These are phyloP conservation scores for Penstemon barbatus DNA, from an alignment of 257 asterid genomes.

Conservation along the genomic window DNA sequence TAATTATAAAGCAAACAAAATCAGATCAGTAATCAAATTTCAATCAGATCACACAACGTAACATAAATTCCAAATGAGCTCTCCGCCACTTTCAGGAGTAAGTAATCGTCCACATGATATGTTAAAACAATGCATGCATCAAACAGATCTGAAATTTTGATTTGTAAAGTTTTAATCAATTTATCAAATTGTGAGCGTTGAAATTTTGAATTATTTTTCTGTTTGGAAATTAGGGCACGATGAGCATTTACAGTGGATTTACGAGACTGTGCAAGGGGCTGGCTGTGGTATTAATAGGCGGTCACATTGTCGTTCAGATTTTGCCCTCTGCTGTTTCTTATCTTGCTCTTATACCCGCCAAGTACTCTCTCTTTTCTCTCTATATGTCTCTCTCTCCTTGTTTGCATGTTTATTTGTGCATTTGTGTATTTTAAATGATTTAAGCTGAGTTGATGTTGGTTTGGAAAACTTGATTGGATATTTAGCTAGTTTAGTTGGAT, in stretches of 20 bases:
- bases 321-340: slow-evolving; percentile 70
- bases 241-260: slow-evolving; percentile 55
- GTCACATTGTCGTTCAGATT: slow-evolving; percentile 77
- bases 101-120: slow-evolving; percentile 11
- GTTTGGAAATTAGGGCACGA: slow-evolving; percentile 39
- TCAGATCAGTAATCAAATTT: slow-evolving; percentile 17
- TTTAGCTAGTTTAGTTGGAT: not conserved
- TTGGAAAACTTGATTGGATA: slow-evolving; percentile 8
- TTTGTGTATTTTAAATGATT: not conserved
- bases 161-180: not conserved
- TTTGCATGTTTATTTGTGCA: not conserved
- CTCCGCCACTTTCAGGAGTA: slow-evolving; percentile 51
- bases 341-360: slow-evolving; percentile 95
- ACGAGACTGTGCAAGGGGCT: slow-evolving; percentile 87
- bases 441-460: slow-evolving; percentile 11
- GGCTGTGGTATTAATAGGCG: slow-evolving; percentile 74
- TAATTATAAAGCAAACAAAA: not conserved
- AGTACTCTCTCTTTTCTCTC: slow-evolving; percentile 40
- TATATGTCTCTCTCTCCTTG: not conserved
- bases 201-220: not conserved
- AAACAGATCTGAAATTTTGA: slow-evolving; percentile 29
- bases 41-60: slow-evolving; percentile 8
- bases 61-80: slow-evolving; percentile 41
- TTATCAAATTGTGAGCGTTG: slow-evolving; percentile 1
- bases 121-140: slow-evolving; percentile 9